Conservation (phyloP, 495 filamentous ascomycete species). For the Aspergillus hancockii region DNA sequence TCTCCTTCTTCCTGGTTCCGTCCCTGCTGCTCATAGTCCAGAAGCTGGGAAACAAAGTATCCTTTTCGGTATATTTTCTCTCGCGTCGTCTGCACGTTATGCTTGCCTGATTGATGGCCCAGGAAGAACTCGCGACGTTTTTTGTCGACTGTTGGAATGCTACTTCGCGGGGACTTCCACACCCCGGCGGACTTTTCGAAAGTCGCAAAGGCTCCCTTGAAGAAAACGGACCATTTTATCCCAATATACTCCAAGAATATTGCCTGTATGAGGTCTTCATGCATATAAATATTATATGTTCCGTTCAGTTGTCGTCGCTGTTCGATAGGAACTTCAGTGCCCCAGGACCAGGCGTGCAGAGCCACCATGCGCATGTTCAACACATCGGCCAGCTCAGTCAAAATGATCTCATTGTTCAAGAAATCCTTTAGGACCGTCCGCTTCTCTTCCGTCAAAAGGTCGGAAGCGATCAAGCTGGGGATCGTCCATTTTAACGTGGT, state of each 20-base stretch:
- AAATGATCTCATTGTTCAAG: slow-evolving; percentile 9
- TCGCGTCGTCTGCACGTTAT: slow-evolving; percentile 1
- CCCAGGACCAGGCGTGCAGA: slow-evolving; percentile 17
- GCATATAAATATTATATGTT: slow-evolving; percentile 17
- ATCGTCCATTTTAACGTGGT: slow-evolving; percentile 8
- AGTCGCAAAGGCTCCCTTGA: slow-evolving; percentile 4
- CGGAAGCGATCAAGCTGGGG: slow-evolving; percentile 8
- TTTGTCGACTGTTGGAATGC: slow-evolving; percentile 12
- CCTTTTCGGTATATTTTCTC: slow-evolving; percentile 11
- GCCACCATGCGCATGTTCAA: slow-evolving; percentile 17
- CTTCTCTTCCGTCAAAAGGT: slow-evolving; percentile 16
- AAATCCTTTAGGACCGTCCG: slow-evolving; percentile 16
- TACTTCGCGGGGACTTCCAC: slow-evolving; percentile 13
- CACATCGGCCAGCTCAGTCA: slow-evolving; percentile 15
- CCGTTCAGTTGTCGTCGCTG: slow-evolving; percentile 17
- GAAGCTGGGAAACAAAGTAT: slow-evolving; percentile 19
- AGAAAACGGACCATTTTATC: slow-evolving; percentile 15
- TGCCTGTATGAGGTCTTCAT: slow-evolving; percentile 21
- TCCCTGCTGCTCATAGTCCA: slow-evolving; percentile 4
- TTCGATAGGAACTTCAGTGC: slow-evolving; percentile 10
- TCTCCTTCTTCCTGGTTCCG: slow-evolving; percentile 12
- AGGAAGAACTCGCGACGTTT: slow-evolving; percentile 18
- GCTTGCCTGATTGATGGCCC: neutral
- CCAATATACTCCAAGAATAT: slow-evolving; percentile 19
- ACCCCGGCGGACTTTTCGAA: slow-evolving; percentile 2